Percentiles rank a stretch among this genome's conserved stretches.
Conservation (phyloP, 495 filamentous ascomycete genomes). For the Niebla homalea region DNA sequence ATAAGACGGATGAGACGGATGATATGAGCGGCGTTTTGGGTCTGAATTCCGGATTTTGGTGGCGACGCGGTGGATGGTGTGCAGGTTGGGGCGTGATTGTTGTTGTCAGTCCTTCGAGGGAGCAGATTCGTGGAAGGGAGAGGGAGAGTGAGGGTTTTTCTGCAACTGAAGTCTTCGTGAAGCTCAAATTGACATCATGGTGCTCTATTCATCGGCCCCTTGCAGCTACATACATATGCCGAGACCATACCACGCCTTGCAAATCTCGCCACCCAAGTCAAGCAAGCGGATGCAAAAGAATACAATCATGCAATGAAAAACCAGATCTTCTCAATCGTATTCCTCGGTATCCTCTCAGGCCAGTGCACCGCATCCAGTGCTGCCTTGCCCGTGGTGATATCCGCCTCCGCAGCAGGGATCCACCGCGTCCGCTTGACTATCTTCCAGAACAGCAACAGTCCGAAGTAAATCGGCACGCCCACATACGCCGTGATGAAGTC, state of each 20-base stretch:
- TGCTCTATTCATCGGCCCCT: too few relatives aligned
- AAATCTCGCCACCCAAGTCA: too few relatives aligned
- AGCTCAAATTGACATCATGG: too few relatives aligned
- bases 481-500: conserved; percentile 46
- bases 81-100: neutral
- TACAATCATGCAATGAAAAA: conserved; percentile 34
- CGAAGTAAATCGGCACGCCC: conserved; percentile 41
- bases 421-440: conserved; percentile 38
- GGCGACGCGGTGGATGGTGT: conserved; percentile 2
- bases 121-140: too few relatives aligned
- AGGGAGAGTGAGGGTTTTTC: too few relatives aligned
- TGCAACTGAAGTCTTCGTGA: too few relatives aligned
- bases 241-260: too few relatives aligned
- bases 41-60: too few relatives aligned
- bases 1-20: too few relatives aligned
- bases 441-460: conserved; percentile 49
- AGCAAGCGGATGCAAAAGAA: too few relatives aligned
- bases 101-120: neutral
- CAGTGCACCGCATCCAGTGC: conserved; percentile 45
- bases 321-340: conserved; percentile 39
- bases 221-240: too few relatives aligned
- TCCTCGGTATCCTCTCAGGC: conserved; percentile 32
- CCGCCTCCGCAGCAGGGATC: conserved; percentile 38
- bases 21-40: too few relatives aligned
- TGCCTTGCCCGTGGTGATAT: conserved; percentile 49